Evolutionary conservation across 176 grass and related monocot species (phyloP).

Genomic region (Oryza glumipatula): DNA sequence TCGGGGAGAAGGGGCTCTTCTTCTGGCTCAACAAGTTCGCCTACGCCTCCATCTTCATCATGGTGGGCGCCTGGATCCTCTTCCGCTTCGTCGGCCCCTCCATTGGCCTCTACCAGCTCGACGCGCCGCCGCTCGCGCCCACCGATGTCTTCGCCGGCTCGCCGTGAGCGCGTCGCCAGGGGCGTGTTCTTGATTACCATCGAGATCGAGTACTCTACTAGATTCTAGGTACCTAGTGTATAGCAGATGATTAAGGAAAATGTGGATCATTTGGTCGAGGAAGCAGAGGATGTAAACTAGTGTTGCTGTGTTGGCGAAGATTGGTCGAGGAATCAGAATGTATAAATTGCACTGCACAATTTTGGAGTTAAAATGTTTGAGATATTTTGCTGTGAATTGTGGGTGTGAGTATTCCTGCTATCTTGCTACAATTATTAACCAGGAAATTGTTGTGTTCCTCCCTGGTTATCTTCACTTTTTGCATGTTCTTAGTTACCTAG

Average conservation of each 20-base stretch:
- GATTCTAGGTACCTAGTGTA: conserved; percentile 31
- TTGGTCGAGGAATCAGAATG: background rate
- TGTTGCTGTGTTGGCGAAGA: background rate
- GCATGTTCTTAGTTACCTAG: too few species aligned
- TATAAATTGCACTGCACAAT: background rate
- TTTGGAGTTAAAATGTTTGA: conserved; percentile 18
- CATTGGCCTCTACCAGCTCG: conserved; percentile 81
- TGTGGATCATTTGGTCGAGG: too few species aligned
- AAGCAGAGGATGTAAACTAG: background rate
- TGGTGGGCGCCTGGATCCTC: conserved; percentile 79
- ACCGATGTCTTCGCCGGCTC: conserved; percentile 47
- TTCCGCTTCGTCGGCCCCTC: conserved; percentile 92
- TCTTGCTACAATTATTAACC: background rate
- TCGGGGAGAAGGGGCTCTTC: conserved; percentile 86
- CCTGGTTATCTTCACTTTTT: background rate
- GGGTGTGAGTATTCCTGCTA: background rate
- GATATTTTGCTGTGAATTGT: conserved; percentile 6
- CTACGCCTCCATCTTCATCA: conserved; percentile 87
- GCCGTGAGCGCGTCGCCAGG: background rate
- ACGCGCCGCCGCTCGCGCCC: conserved; percentile 66
- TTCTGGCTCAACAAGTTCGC: conserved; percentile 99
- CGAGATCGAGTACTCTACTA: conserved; percentile 2
- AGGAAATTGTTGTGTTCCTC: background rate
- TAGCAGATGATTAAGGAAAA: conserved; percentile 5
- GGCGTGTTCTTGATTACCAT: background rate